Evolutionary conservation across 2,329 filamentous ascomycete species (phyloP).

Genomic region (Microcera coccophila): DNA sequence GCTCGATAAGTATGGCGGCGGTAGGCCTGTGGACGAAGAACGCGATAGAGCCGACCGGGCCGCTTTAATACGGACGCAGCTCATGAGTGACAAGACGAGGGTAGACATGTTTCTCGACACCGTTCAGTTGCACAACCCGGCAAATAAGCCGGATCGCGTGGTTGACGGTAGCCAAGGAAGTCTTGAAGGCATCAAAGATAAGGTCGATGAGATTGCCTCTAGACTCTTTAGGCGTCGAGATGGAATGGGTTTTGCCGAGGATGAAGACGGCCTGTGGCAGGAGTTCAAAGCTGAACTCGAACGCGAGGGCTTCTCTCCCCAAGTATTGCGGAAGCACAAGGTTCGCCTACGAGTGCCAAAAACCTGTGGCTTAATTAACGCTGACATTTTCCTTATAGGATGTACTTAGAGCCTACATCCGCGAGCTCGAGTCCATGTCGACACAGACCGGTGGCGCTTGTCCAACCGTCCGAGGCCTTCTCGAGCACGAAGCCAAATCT

Average conservation of each 20-base stretch:
- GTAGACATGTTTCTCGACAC: slow-evolving; percentile 56
- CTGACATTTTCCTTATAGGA: slow-evolving; percentile 39
- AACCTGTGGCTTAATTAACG: slow-evolving; percentile 17
- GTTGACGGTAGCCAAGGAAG: slow-evolving; percentile 37
- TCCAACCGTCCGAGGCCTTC: slow-evolving; percentile 50
- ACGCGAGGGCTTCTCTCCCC: slow-evolving; percentile 54
- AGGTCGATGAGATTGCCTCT: slow-evolving; percentile 55
- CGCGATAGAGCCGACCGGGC: slow-evolving; percentile 37
- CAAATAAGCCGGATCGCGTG: slow-evolving; percentile 34
- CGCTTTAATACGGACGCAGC: slow-evolving; percentile 41
- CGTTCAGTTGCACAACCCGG: slow-evolving; percentile 49
- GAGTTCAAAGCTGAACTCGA: slow-evolving; percentile 57
- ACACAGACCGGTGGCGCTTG: slow-evolving; percentile 41
- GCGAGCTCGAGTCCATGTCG: slow-evolving; percentile 52
- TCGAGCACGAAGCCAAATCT: slow-evolving; percentile 42
- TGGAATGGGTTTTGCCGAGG: slow-evolving; percentile 37
- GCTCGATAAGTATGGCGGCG: slow-evolving; percentile 44
- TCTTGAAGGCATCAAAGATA: slow-evolving; percentile 55
- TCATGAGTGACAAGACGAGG: slow-evolving; percentile 50
- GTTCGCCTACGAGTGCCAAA: slow-evolving; percentile 37
- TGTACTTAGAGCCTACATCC: slow-evolving; percentile 57
- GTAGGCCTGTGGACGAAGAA: slow-evolving; percentile 23
- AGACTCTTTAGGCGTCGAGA: slow-evolving; percentile 45
- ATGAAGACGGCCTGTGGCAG: slow-evolving; percentile 54
- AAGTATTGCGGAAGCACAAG: slow-evolving; percentile 55